These are phyloP conservation scores for Dictyostelium firmibasis DNA, from an alignment of 78 protist genomes.

Conservation along the genomic window DNA sequence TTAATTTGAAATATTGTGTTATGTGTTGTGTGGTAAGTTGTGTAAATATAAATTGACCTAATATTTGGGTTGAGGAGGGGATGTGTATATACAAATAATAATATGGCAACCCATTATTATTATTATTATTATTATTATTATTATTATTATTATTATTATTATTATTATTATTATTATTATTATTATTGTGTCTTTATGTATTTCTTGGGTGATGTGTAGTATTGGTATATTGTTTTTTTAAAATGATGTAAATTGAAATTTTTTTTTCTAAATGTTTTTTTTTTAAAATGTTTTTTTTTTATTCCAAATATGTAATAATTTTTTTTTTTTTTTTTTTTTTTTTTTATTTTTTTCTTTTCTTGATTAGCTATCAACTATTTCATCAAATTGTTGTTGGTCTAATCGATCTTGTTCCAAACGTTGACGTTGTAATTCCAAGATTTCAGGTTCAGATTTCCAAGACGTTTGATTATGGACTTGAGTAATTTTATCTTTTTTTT, in stretches of 20 bases:
- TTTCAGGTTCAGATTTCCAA: slow-evolving; percentile 8
- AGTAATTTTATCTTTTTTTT: slow-evolving; percentile 20
- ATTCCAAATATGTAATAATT: no score
- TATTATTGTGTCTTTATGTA: neutral
- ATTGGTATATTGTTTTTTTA: no score
- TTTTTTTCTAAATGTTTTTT: neutral
- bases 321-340: neutral
- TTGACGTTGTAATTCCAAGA: neutral
- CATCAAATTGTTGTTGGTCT: neutral
- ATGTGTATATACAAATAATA: neutral
- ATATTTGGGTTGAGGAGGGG: neutral
- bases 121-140: neutral
- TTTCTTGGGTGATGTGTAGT: neutral
- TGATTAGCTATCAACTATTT: neutral
- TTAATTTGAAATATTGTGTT: neutral
- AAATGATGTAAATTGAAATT: no score
- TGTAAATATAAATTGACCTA: neutral
- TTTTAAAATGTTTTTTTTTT: neutral
- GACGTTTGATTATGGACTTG: neutral
- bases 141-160: neutral
- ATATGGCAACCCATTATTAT: neutral
- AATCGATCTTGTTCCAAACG: neutral
- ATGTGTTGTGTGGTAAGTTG: neutral
- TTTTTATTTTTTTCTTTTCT: neutral
- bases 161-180: neutral